phyloP scores from a whole-genome alignment of 2,329 filamentous ascomycete species.

The Simplicillium sp. region DNA sequence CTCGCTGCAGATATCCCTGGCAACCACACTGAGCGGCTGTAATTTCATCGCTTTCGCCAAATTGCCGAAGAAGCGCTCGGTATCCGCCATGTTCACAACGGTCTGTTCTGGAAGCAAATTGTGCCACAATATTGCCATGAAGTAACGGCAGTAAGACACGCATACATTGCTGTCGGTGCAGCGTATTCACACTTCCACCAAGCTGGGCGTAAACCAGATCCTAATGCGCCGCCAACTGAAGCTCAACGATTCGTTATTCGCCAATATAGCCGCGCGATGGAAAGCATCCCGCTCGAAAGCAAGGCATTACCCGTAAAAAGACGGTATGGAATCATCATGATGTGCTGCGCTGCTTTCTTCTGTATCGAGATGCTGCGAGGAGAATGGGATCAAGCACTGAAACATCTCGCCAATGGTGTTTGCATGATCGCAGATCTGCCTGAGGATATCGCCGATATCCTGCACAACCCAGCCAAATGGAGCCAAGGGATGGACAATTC shows the following conservation, averaged over 20 bases:
- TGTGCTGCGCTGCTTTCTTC: conserved; percentile 22
- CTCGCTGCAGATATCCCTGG: conserved; percentile 25
- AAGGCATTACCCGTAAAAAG: conserved; percentile 2
- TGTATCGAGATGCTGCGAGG: conserved; percentile 19
- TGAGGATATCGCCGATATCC: conserved; percentile 9
- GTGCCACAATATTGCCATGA: conserved; percentile 18
- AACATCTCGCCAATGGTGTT: conserved; percentile 19
- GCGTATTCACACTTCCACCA: conserved; percentile 17
- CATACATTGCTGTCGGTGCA: conserved; percentile 22
- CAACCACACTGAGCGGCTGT: conserved; percentile 20
- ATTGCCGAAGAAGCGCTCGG: conserved; percentile 18
- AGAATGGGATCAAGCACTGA: conserved; percentile 14
- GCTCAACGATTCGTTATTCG: conserved; percentile 26
- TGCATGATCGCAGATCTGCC: conserved; percentile 19
- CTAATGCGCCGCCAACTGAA: conserved; percentile 12
- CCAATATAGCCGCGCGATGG: conserved; percentile 27
- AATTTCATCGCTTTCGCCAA: conserved; percentile 24
- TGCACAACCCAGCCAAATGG: conserved; percentile 10
- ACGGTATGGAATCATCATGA: conserved; percentile 15
- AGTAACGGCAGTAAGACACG: conserved; percentile 20
- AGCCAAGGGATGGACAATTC: conserved; percentile 6
- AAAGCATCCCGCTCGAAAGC: conserved; percentile 14
- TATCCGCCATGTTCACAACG: conserved; percentile 16
- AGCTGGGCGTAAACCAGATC: conserved; percentile 4
- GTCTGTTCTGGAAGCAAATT: conserved; percentile 19